A percentile compares a stretch with the other conserved stretches of the same genome.
phyloP scores from a whole-genome alignment of 805 yeast species.

The Hanseniaspora opuntiae region DNA sequence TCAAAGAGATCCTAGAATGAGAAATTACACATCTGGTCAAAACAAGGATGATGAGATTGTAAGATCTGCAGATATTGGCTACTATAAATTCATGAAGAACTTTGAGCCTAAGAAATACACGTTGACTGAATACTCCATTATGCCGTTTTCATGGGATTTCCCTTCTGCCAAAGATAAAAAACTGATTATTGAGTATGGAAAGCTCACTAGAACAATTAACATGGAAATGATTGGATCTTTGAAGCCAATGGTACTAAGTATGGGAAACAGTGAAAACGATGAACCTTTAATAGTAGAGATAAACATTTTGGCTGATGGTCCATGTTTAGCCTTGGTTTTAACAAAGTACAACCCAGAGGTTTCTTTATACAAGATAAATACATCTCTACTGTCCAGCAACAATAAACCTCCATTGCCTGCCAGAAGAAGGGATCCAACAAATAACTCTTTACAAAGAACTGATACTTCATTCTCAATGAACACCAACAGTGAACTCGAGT shows the following conservation, averaged over 20 bases:
- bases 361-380: constrained; percentile 51
- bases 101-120: constrained; percentile 70
- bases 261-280: constrained; percentile 27
- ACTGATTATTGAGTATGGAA: constrained; percentile 55
- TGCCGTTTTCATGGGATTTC: constrained; percentile 97
- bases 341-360: constrained; percentile 67
- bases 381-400: neutral
- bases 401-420: constrained; percentile 14
- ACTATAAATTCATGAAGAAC: constrained; percentile 1
- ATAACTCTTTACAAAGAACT: neutral
- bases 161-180: constrained; percentile 84
- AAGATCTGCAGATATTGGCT: constrained; percentile 25
- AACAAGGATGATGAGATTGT: constrained; percentile 34
- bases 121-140: constrained; percentile 78
- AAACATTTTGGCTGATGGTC: constrained; percentile 92
- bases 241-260: constrained; percentile 69
- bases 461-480: neutral
- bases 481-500: neutral
- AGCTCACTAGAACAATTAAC: constrained; percentile 64
- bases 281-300: constrained; percentile 51
- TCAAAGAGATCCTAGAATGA: constrained; percentile 60
- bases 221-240: constrained; percentile 86
- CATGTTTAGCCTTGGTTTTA: constrained; percentile 75
- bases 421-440: neutral
- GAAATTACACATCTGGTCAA: constrained; percentile 33